Evolutionary conservation across 2,329 filamentous ascomycete genomes (phyloP).

Genomic region (Colletotrichum euphorbiae): DNA sequence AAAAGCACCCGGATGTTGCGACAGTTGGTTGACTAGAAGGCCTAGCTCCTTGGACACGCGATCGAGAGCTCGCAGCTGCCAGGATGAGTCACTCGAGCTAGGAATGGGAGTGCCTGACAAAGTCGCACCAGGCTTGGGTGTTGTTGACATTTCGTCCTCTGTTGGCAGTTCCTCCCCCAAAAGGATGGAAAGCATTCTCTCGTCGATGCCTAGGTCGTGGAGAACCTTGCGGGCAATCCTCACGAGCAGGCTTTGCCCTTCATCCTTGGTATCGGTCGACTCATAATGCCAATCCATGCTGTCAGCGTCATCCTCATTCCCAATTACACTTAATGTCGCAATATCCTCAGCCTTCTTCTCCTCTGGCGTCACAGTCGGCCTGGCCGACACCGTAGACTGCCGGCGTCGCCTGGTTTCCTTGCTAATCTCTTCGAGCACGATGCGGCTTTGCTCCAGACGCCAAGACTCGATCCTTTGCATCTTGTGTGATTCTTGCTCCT

Average conservation of each 20-base stretch:
- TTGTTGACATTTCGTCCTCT: conserved; percentile 60
- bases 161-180: conserved; percentile 82
- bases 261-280: conserved; percentile 53
- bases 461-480: conserved; percentile 89
- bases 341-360: conserved; percentile 49
- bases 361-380: conserved; percentile 45
- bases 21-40: conserved; percentile 82
- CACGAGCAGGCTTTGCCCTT: conserved; percentile 79
- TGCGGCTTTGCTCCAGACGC: conserved; percentile 89
- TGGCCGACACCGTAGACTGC: conserved; percentile 67
- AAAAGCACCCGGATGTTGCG: conserved; percentile 85
- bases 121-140: conserved; percentile 53
- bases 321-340: conserved; percentile 46
- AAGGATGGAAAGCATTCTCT: conserved; percentile 84
- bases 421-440: conserved; percentile 89
- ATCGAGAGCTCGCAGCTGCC: conserved; percentile 84
- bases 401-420: conserved; percentile 80
- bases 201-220: conserved; percentile 89
- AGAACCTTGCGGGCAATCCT: conserved; percentile 88
- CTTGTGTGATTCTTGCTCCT: conserved; percentile 76
- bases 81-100: conserved; percentile 60
- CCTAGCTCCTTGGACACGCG: conserved; percentile 89
- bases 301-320: conserved; percentile 50
- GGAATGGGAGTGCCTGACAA: conserved; percentile 44
- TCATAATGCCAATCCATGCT: conserved; percentile 66